A percentile compares a stretch with the other conserved stretches of the same genome.
phyloP scores from a whole-genome alignment of 2,329 filamentous ascomycete genomes.

The Colletotrichum tropicale region DNA sequence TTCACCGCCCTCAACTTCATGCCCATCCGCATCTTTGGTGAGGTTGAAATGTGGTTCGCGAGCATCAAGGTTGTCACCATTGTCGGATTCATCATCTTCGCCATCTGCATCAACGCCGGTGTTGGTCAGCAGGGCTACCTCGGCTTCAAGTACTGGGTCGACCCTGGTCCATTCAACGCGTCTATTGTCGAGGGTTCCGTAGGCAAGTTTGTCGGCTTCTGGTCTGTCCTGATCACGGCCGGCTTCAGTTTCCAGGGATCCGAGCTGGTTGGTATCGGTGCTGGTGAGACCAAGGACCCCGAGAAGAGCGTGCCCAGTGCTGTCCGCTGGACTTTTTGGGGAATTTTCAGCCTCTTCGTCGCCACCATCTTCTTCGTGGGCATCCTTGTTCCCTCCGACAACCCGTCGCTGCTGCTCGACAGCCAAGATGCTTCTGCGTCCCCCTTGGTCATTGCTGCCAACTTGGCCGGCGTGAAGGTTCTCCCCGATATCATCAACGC shows the following conservation, averaged over 20 bases:
- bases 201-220: slow-evolving; percentile 72
- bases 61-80: slow-evolving; percentile 79
- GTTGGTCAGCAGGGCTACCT: slow-evolving; percentile 72
- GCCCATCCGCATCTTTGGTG: slow-evolving; percentile 75
- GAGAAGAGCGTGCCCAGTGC: slow-evolving; percentile 74
- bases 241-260: slow-evolving; percentile 76
- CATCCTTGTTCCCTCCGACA: slow-evolving; percentile 69
- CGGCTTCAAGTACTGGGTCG: slow-evolving; percentile 74
- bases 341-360: slow-evolving; percentile 73
- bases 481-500: slow-evolving; percentile 78
- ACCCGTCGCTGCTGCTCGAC: slow-evolving; percentile 54
- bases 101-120: slow-evolving; percentile 76
- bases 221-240: slow-evolving; percentile 70
- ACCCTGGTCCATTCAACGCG: slow-evolving; percentile 71
- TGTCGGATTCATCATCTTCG: slow-evolving; percentile 77
- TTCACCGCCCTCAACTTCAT: slow-evolving; percentile 74
- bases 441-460: slow-evolving; percentile 66
- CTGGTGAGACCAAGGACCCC: slow-evolving; percentile 77
- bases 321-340: slow-evolving; percentile 77
- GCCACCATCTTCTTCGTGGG: slow-evolving; percentile 73
- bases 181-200: slow-evolving; percentile 58
- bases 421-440: slow-evolving; percentile 66
- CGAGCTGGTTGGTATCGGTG: slow-evolving; percentile 79
- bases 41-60: slow-evolving; percentile 81
- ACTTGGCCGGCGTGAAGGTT: slow-evolving; percentile 65